phyloP scores from a whole-genome alignment of 495 filamentous ascomycete species.

The Lepidopterella palustris region DNA sequence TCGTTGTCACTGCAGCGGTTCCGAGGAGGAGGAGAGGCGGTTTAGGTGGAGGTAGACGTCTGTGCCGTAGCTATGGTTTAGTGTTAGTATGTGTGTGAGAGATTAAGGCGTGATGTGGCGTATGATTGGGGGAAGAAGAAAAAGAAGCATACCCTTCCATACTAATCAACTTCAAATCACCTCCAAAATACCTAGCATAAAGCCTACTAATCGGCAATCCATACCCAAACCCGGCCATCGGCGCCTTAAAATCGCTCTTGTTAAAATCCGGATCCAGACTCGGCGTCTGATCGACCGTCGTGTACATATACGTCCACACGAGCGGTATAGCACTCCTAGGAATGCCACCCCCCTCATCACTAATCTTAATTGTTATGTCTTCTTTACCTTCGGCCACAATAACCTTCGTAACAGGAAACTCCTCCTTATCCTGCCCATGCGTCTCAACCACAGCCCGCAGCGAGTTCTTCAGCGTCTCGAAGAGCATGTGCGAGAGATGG shows the following conservation, averaged over 20 bases:
- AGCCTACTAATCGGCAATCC: slow-evolving; percentile 87
- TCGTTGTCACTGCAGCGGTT: slow-evolving; percentile 97
- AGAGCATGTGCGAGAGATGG: slow-evolving; percentile 97
- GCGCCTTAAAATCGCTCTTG: slow-evolving; percentile 98
- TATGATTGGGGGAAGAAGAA: slow-evolving; percentile 3
- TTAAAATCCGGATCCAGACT: slow-evolving; percentile 95
- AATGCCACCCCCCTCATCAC: slow-evolving; percentile 93
- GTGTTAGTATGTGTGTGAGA: background rate
- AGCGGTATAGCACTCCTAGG: slow-evolving; percentile 84
- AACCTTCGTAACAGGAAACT: slow-evolving; percentile 93
- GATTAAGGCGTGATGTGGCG: background rate
- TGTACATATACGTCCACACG: slow-evolving; percentile 99
- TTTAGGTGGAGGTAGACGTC: slow-evolving; percentile 98
- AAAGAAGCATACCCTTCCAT: slow-evolving; percentile 84
- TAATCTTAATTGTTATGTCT: slow-evolving; percentile 97
- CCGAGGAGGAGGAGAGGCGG: slow-evolving; percentile 86
- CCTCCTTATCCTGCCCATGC: slow-evolving; percentile 88
- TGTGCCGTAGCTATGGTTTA: slow-evolving; percentile 72
- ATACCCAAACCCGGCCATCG: slow-evolving; percentile 98
- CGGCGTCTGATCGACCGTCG: slow-evolving; percentile 91
- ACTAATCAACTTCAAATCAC: slow-evolving; percentile 93
- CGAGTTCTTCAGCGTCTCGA: slow-evolving; percentile 98
- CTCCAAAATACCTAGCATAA: slow-evolving; percentile 95
- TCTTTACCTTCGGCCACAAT: slow-evolving; percentile 96
- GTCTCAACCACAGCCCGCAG: slow-evolving; percentile 93